Conservation (phyloP, 371 early-diverging fungal species). For the Syncephalastrum racemosum region DNA sequence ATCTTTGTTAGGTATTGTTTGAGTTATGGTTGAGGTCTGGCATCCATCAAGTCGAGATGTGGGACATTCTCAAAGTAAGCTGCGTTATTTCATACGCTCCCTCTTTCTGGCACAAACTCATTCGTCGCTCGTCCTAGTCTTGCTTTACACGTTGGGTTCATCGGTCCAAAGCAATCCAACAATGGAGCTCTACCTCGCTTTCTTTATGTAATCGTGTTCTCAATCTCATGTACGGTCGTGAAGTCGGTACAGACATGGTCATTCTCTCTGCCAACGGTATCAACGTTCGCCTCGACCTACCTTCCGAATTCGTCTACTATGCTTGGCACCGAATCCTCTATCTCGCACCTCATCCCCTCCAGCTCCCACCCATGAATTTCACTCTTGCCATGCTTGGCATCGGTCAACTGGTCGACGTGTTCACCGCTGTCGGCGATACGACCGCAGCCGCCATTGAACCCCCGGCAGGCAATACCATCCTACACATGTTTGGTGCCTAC, state of each 20-base stretch:
- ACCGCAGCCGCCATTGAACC: constrained; percentile 13
- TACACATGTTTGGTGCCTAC: constrained; percentile 78
- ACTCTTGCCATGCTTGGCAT: constrained; percentile 67
- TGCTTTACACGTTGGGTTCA: constrained; percentile 74
- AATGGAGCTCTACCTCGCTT: constrained; percentile 68
- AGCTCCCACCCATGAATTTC: constrained; percentile 64
- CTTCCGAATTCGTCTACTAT: constrained; percentile 62
- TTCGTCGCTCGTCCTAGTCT: constrained; percentile 14
- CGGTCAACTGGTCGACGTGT: constrained; percentile 60
- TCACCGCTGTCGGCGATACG: constrained; percentile 44
- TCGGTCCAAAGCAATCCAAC: constrained; percentile 62
- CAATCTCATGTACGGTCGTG: constrained; percentile 60
- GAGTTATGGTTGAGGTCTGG: constrained; percentile 76
- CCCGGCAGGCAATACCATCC: constrained; percentile 76
- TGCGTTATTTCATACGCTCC: too few species aligned
- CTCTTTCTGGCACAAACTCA: background rate
- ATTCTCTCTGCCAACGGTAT: constrained; percentile 53
- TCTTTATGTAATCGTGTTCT: constrained; percentile 65
- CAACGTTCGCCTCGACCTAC: constrained; percentile 65
- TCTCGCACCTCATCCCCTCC: constrained; percentile 64
- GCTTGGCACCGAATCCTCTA: constrained; percentile 76
- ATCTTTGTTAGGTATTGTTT: constrained; percentile 54
- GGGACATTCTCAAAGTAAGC: constrained; percentile 62
- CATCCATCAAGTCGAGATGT: constrained; percentile 67
- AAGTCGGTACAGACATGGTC: constrained; percentile 56